Percentiles rank a stretch among this genome's conserved stretches.
Conservation (phyloP, 73 alveolate genomes). For the Paramecium primaurelia region DNA sequence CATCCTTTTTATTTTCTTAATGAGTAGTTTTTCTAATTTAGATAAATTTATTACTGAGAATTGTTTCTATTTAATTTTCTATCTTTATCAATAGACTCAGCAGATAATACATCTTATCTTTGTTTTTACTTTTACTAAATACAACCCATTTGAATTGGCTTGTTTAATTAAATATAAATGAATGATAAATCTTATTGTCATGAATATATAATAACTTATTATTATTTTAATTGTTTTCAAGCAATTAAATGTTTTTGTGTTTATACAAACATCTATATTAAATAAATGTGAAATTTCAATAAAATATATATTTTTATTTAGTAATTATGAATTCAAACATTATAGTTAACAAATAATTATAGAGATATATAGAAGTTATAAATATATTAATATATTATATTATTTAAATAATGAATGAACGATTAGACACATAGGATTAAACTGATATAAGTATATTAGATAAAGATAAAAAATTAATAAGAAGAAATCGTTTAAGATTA, state of each 20-base stretch:
- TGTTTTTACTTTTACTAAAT: not conserved
- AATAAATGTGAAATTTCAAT: not conserved
- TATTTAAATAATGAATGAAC: not conserved
- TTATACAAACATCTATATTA: not conserved
- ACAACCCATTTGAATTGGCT: not conserved
- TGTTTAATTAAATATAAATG: not conserved
- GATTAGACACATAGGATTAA: not conserved
- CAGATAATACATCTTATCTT: not conserved
- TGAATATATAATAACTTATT: not conserved
- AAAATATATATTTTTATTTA: not conserved
- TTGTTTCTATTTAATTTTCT: not conserved
- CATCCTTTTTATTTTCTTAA: not conserved
- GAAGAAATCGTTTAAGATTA: not conserved
- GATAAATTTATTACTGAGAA: not conserved
- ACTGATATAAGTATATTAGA: not conserved
- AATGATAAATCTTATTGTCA: not conserved
- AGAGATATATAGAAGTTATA: not conserved
- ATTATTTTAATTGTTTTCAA: not conserved
- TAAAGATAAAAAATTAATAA: not conserved
- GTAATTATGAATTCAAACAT: not conserved
- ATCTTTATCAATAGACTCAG: not conserved
- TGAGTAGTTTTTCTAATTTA: not conserved
- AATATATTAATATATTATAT: not conserved
- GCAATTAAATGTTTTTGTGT: not conserved
- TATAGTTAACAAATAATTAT: not conserved